Evolutionary conservation across 1,284 basidiomycete genomes (phyloP).

Genomic region (Tilletia caries): DNA sequence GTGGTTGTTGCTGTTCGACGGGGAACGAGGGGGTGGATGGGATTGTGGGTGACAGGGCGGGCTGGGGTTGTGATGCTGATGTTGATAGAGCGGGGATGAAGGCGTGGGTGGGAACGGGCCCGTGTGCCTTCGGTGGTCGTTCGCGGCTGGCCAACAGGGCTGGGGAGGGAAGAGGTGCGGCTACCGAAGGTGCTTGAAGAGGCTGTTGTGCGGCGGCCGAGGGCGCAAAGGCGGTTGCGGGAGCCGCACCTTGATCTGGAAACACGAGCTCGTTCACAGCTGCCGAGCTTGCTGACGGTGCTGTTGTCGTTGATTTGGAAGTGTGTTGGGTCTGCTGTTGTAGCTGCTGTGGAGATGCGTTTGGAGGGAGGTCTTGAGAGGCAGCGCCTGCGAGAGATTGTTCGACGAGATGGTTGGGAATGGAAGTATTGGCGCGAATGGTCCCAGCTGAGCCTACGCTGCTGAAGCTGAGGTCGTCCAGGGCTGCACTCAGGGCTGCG

Average conservation of each 20-base stretch:
- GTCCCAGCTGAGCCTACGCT: constrained; percentile 21
- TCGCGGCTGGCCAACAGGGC: constrained; percentile 1
- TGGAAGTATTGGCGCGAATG: neutral
- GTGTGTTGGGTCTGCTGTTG: neutral
- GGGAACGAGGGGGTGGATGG: neutral
- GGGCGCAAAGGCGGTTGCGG: constrained; percentile 11
- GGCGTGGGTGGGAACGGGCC: neutral
- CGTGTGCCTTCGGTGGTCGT: neutral
- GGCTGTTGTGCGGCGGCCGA: neutral
- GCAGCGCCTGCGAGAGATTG: neutral
- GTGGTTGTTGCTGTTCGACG: neutral
- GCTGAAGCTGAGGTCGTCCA: constrained; percentile 42
- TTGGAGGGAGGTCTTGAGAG: neutral
- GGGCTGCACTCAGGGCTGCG: constrained; percentile 35
- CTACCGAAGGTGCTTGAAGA: neutral
- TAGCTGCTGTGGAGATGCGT: neutral
- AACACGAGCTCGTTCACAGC: constrained; percentile 18
- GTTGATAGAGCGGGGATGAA: neutral
- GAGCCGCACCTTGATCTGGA: constrained; percentile 11
- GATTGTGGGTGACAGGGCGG: neutral
- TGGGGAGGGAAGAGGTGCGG: neutral
- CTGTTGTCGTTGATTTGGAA: neutral
- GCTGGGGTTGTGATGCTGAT: neutral
- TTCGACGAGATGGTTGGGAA: too few relatives aligned
- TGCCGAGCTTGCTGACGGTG: neutral